Conservation (phyloP, 2,329 filamentous ascomycete species). For the Ophiocordyceps sinensis region DNA sequence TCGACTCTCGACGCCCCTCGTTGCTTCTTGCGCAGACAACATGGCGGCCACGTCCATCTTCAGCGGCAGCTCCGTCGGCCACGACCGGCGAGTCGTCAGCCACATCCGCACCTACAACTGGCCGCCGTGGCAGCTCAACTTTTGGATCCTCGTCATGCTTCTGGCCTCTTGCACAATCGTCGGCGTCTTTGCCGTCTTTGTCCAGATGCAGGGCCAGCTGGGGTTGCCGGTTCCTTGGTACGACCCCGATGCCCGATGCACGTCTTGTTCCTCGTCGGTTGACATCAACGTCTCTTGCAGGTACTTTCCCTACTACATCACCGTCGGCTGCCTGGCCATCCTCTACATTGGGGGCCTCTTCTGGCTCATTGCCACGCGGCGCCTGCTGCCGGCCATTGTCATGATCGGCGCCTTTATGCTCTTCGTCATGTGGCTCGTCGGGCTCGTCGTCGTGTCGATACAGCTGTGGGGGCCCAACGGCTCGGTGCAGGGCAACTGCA, state of each 20-base stretch:
- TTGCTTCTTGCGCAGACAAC: no score
- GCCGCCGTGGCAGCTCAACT: slow-evolving; percentile 51
- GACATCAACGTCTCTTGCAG: slow-evolving; percentile 18
- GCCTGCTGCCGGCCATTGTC: slow-evolving; percentile 46
- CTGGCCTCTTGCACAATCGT: slow-evolving; percentile 42
- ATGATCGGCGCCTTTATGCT: slow-evolving; percentile 51
- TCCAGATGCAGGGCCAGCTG: slow-evolving; percentile 42
- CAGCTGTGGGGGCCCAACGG: slow-evolving; percentile 48
- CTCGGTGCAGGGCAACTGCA: slow-evolving; percentile 44
- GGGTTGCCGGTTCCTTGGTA: slow-evolving; percentile 45
- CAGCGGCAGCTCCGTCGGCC: slow-evolving; percentile 25
- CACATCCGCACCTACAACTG: slow-evolving; percentile 49
- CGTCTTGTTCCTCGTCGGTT: not conserved
- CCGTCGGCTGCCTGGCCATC: slow-evolving; percentile 42
- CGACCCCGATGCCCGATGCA: not conserved
- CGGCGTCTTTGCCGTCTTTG: slow-evolving; percentile 46
- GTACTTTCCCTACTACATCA: slow-evolving; percentile 56
- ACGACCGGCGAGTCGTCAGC: slow-evolving; percentile 26
- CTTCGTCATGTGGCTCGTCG: slow-evolving; percentile 54
- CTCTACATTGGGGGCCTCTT: slow-evolving; percentile 53
- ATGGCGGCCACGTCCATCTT: slow-evolving; percentile 3
- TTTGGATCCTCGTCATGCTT: slow-evolving; percentile 55
- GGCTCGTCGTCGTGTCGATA: slow-evolving; percentile 45
- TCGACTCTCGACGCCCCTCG: no score
- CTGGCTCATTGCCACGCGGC: slow-evolving; percentile 44